A percentile compares a stretch with the other conserved stretches of the same genome.
phyloP scores from a whole-genome alignment of 2,329 filamentous ascomycete genomes.

The Exutisphaerella laricina region DNA sequence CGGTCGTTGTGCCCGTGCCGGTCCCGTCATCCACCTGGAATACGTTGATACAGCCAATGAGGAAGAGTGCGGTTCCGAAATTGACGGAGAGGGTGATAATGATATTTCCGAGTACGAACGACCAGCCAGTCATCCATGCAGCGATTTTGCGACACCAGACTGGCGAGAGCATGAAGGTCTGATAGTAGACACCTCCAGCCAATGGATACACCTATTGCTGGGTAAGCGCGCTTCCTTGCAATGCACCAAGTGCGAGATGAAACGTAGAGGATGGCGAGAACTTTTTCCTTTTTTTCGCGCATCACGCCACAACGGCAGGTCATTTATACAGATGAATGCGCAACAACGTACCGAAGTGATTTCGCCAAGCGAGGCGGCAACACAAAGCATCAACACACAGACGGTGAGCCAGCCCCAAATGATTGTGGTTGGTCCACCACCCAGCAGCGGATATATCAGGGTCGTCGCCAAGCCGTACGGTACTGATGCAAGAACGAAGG shows the following conservation, averaged over 20 bases:
- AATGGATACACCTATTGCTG: constrained; percentile 45
- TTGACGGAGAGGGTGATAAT: constrained; percentile 79
- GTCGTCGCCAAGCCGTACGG: constrained; percentile 69
- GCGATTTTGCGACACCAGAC: constrained; percentile 55
- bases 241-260: too few relatives aligned
- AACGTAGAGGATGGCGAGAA: too few relatives aligned
- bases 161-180: constrained; percentile 68
- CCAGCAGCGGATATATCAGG: constrained; percentile 59
- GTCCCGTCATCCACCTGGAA: constrained; percentile 45
- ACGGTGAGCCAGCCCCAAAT: constrained; percentile 69
- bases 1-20: constrained; percentile 22
- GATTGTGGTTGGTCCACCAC: constrained; percentile 62
- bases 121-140: constrained; percentile 69
- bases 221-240: too few relatives aligned
- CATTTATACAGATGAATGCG: too few relatives aligned
- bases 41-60: constrained; percentile 52
- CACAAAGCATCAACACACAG: constrained; percentile 64
- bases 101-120: constrained; percentile 73
- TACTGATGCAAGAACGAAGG: constrained; percentile 68
- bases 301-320: too few relatives aligned
- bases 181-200: constrained; percentile 67
- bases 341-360: constrained; percentile 54
- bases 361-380: constrained; percentile 65
- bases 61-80: constrained; percentile 59
- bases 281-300: too few relatives aligned